Conservation (phyloP, 352 stramenopile genomes). For the Phytophthora podocarpi region DNA sequence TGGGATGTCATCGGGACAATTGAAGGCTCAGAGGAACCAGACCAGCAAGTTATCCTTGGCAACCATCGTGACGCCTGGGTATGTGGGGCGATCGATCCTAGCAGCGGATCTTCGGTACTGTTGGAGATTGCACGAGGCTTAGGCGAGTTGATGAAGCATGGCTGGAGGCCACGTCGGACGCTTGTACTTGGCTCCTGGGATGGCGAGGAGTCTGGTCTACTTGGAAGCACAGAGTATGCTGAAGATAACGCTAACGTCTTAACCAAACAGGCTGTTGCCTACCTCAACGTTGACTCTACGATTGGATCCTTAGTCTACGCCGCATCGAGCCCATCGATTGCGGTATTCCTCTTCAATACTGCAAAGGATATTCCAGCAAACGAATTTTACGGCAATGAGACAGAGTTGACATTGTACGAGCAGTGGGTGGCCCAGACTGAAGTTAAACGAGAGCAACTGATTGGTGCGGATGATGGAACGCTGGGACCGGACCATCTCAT, state of each 20-base stretch:
- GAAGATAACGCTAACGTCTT: conserved; percentile 65
- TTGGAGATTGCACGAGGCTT: conserved; percentile 79
- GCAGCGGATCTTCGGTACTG: conserved; percentile 77
- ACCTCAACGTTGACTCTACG: conserved; percentile 88
- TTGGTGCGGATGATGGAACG: conserved; percentile 14
- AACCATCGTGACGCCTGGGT: conserved; percentile 93
- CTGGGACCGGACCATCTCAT: conserved; percentile 44
- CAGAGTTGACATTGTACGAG: conserved; percentile 34
- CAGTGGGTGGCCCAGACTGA: conserved; percentile 27
- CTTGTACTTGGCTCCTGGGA: conserved; percentile 81
- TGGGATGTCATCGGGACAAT: conserved; percentile 91
- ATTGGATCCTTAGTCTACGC: conserved; percentile 60
- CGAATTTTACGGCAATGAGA: conserved; percentile 44
- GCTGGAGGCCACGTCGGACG: conserved; percentile 68
- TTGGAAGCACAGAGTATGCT: conserved; percentile 85
- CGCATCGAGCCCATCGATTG: conserved; percentile 64
- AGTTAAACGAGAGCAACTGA: conserved; percentile 1
- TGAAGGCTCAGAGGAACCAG: conserved; percentile 45
- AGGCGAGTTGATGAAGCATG: conserved; percentile 54
- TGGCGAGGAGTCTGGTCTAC: conserved; percentile 78
- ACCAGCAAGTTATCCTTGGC: conserved; percentile 73
- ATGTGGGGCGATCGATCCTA: too few relatives aligned
- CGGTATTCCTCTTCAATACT: conserved; percentile 56
- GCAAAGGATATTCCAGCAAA: conserved; percentile 61
- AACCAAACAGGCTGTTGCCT: conserved; percentile 67